phyloP scores from a whole-genome alignment of 768 basidiomycete species.

The Russula olivacea region DNA sequence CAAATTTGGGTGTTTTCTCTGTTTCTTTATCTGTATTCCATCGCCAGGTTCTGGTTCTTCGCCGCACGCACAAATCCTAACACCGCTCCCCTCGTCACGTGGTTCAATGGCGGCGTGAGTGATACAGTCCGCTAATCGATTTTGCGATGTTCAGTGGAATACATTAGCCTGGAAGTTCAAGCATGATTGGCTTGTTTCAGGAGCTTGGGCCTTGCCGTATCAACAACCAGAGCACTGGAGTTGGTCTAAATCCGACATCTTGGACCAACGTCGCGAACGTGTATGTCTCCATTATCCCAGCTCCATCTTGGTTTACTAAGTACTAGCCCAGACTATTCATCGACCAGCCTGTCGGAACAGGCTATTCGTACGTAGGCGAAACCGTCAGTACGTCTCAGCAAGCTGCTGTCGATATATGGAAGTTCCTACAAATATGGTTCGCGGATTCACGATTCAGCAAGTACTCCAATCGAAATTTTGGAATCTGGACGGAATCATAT shows the following conservation, averaged over 20 bases:
- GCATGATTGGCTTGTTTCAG: conserved; percentile 75
- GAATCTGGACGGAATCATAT: conserved; percentile 58
- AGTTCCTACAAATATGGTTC: conserved; percentile 59
- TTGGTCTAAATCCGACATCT: conserved; percentile 49
- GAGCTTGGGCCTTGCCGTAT: conserved; percentile 89
- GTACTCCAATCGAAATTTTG: conserved; percentile 42
- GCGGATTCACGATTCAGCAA: conserved; percentile 48
- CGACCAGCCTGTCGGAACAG: conserved; percentile 59
- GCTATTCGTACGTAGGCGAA: conserved; percentile 53
- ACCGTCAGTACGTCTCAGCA: conserved; percentile 46
- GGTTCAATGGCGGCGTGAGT: conserved; percentile 55
- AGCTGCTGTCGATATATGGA: conserved; percentile 56
- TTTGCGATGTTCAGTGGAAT: not conserved
- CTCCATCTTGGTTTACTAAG: not conserved
- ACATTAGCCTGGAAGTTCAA: conserved; percentile 35
- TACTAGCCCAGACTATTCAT: conserved; percentile 41
- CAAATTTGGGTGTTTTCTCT: not conserved
- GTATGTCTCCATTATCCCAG: conserved; percentile 15
- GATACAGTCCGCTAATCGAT: conserved; percentile 35
- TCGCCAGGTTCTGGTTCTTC: conserved; percentile 62
- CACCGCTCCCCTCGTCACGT: conserved; percentile 54
- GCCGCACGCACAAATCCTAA: conserved; percentile 53
- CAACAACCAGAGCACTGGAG: conserved; percentile 51
- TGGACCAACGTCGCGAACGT: conserved; percentile 56
- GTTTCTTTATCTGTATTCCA: not conserved